Evolutionary conservation across 2,329 filamentous ascomycete species (phyloP).

Genomic region (Ophiognomonia clavigignenti-juglandacearum): DNA sequence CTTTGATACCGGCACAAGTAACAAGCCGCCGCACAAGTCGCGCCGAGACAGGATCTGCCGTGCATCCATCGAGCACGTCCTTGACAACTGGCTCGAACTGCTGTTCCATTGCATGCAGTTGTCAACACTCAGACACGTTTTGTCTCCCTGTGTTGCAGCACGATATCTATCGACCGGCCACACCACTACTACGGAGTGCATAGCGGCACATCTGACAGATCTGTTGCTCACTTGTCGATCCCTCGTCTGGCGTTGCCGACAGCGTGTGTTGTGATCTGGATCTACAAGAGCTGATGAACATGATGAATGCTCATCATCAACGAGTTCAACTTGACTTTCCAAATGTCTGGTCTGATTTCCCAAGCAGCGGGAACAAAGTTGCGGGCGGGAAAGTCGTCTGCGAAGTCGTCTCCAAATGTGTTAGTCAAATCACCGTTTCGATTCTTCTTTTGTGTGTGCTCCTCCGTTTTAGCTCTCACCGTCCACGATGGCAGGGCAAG

Average conservation of each 20-base stretch:
- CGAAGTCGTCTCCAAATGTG: no score
- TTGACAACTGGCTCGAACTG: neutral
- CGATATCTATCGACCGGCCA: neutral
- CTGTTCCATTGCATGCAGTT: neutral
- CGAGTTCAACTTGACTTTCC: neutral
- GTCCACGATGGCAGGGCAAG: neutral
- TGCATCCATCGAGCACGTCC: neutral
- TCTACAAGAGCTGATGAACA: no score
- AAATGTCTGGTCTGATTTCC: neutral
- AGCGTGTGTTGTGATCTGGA: no score
- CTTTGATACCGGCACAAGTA: neutral
- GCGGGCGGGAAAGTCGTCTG: no score
- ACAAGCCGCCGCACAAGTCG: neutral
- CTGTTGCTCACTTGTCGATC: no score
- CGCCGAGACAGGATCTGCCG: constrained; percentile 16
- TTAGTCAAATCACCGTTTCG: constrained; percentile 16
- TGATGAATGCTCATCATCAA: no score
- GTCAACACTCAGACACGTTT: neutral
- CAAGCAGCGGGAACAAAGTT: no score
- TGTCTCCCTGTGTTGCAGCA: neutral
- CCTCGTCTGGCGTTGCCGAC: no score
- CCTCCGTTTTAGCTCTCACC: neutral
- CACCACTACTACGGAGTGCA: neutral
- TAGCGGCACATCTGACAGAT: neutral
- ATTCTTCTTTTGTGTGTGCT: neutral